Evolutionary conservation across 148 eudicot species (phyloP).

Genomic region (Camellia granthamiana): DNA sequence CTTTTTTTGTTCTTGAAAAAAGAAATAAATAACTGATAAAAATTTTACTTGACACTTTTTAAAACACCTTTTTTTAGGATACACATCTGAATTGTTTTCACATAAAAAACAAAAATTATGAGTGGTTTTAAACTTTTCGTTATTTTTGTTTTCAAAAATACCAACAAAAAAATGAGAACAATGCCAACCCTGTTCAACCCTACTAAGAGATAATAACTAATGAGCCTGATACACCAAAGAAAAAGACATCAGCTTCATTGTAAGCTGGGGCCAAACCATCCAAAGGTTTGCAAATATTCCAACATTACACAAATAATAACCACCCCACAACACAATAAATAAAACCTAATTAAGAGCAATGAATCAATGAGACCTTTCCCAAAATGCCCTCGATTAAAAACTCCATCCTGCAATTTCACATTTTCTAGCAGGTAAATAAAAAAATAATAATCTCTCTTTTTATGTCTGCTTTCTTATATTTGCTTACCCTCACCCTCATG

Average conservation of each 20-base stretch:
- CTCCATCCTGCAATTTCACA: neutral
- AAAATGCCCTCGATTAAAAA: conserved; percentile 1
- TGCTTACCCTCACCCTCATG: conserved; percentile 40
- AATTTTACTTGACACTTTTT: too few species aligned
- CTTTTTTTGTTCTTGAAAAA: too few species aligned
- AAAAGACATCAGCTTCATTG: neutral
- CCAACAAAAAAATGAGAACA: too few species aligned
- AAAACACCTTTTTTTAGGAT: too few species aligned
- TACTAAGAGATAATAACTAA: neutral
- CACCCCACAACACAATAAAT: neutral
- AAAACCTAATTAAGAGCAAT: neutral
- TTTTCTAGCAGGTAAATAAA: neutral
- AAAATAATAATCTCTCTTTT: neutral
- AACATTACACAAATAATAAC: neutral
- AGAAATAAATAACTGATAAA: too few species aligned
- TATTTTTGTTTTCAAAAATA: too few species aligned
- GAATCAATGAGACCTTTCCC: neutral
- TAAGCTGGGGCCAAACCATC: neutral
- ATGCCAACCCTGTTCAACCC: too few species aligned
- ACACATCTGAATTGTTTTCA: too few species aligned
- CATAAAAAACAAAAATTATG: too few species aligned
- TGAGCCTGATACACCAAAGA: neutral
- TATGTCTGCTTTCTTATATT: conserved; percentile 23
- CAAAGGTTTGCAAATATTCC: conserved; percentile 2
- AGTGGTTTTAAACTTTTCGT: too few species aligned